Evolutionary conservation across 306 rosid genomes (phyloP), one percentile per base, ranked within the genome.

Genomic region (Dryas drummondii): DNA sequence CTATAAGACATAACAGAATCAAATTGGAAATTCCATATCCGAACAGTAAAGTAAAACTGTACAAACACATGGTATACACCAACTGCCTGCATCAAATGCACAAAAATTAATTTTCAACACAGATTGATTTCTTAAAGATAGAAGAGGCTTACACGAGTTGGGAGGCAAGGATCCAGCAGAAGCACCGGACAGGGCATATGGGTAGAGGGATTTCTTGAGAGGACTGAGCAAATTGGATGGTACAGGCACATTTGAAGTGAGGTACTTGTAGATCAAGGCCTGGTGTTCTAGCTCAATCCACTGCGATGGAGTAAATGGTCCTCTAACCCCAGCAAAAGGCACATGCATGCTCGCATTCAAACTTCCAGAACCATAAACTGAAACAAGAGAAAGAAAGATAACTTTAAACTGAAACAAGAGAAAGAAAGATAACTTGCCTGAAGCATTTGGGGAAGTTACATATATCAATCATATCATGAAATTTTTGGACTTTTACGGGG

Each of bases 251-350:
- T 84, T 84, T 54, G 82, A 77, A 70, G 82, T 76, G 72, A 86
- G 71, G 76, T 84, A 84, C 82, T 86, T 84, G 84, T 81, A 84
- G 86, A 86, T 86, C 86, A 86, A 79, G 56, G 90, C 90, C 79
- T 86, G 90, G 74, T 86, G 86, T 76, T 86, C 90, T 32, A 86
- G 82, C 82, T 86, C 90, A 57, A 84, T 69, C 90, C 90, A 84
- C 69, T 86, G 90, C n/a, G 84, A 86, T 27, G 83, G 86, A 56
- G 84, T 86, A 77, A 86, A 86, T 64, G 84, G 86, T 49, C 83
- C 90, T 81, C 81, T 81, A 16, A 47, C 71, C 54, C 79, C 82
- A 26, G 78, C 64, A 61, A 64, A 66, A 73, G 58, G 14, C 77
- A 53, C 90, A 81, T 79, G 86, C 86, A 83, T 76, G 84, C 74